Conservation (phyloP, 1,139 yeast genomes). For the Barnettozyma hawaiiensis region DNA sequence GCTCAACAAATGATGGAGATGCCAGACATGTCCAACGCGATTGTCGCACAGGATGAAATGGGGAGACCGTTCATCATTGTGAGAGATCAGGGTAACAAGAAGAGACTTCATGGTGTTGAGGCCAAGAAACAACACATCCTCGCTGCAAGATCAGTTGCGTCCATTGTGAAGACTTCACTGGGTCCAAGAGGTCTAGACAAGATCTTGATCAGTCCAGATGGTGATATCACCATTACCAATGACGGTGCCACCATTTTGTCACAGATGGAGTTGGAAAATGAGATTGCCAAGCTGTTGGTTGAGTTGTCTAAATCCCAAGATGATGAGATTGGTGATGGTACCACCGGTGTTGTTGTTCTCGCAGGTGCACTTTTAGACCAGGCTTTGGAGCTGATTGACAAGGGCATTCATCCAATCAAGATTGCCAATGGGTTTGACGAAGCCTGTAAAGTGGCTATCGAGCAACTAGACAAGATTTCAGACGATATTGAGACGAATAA, state of each 20-base stretch:
- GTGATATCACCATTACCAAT: constrained; percentile 95
- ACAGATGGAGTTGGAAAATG: constrained; percentile 94
- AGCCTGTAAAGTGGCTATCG: constrained; percentile 88
- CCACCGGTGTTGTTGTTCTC: constrained; percentile 96
- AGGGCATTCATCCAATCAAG: constrained; percentile 95
- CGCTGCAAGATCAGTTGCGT: constrained; percentile 94
- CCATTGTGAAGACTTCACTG: constrained; percentile 83
- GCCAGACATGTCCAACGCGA: constrained; percentile 97
- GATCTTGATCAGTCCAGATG: constrained; percentile 88
- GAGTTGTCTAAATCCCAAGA: constrained; percentile 95
- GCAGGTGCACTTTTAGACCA: constrained; percentile 94
- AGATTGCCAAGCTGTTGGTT: constrained; percentile 91
- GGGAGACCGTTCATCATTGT: constrained; percentile 98
- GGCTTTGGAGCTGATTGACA: constrained; percentile 89
- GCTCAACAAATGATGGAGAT: constrained; percentile 50
- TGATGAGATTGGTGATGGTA: constrained; percentile 98
- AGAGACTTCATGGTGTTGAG: constrained; percentile 87
- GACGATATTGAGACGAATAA: constrained; percentile 40
- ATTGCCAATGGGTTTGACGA: constrained; percentile 97
- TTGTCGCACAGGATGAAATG: constrained; percentile 98
- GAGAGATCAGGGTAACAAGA: constrained; percentile 91
- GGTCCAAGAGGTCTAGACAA: constrained; percentile 99
- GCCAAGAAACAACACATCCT: constrained; percentile 93
- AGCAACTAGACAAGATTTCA: constrained; percentile 68
- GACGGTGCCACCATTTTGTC: constrained; percentile 97